Base-by-base conservation (phyloP, 495 filamentous ascomycete species). In the Cercophora scortea region DNA sequence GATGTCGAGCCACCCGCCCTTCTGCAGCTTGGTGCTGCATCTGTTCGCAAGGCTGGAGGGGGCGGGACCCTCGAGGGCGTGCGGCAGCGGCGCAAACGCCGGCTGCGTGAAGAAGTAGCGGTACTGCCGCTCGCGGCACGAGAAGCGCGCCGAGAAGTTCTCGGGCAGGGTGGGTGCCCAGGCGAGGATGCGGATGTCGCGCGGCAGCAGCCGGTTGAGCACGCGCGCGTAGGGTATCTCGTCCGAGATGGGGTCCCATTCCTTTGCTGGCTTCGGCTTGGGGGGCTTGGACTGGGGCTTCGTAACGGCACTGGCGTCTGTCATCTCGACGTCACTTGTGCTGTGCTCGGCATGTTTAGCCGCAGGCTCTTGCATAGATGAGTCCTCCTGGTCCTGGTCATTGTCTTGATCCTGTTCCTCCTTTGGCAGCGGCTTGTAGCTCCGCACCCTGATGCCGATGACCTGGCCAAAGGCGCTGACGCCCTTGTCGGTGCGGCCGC, bases 401-500 rank as follows among this genome's bases (percentile, higher is more conserved):
- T 11, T 11, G 11, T 11, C 13, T 3, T 4, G 36, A 2, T 11
- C 13, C 1, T 10, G 10, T 1, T 17, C 48, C 32, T 58, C 57
- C 50, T 59, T 58, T 4, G 65, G 61, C 38, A 77, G 46, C 7
- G 88, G 89, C 50, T 82, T 70, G 49, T 84, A 84, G 69, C 89
- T 95, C 59, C 93, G 80, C 18, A 98, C 81, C 45, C 85, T 72
- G 39, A 97, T 68, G 6, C 79, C 83, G 65, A 97, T 82, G 49
- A 98, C 93, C 71, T 98, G 93, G 5, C 93, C 94, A 74, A 97
- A 98, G 6, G 93, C 90, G 71, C 89, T 95, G 32, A 98, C 93
- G 18, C 93, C 93, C 50, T 79, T 78, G 63, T 98, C 93, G 13
- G 93, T 98, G 49, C 93, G 75, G 1, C 93, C 93, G 60, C 92